Conservation (phyloP, 306 rosid genomes). For the Biancaea sappan region DNA sequence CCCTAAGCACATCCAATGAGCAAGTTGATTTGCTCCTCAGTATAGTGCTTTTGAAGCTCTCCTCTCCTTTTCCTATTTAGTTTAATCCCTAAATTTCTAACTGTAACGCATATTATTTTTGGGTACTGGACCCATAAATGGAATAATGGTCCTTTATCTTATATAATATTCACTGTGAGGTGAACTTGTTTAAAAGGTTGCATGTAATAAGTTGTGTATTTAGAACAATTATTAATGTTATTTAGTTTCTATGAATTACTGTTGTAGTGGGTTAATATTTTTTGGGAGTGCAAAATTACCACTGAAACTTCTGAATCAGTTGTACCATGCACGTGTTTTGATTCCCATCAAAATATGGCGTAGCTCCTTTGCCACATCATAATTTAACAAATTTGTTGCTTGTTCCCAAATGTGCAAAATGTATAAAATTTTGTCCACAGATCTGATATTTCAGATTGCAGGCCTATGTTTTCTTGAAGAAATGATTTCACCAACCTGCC, state of each 20-base stretch:
- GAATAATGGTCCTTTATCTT: background rate
- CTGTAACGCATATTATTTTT: background rate
- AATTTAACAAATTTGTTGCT: background rate
- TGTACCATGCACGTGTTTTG: background rate
- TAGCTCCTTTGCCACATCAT: background rate
- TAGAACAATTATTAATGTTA: background rate
- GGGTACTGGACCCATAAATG: background rate
- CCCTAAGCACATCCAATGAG: constrained; percentile 56
- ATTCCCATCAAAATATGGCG: background rate
- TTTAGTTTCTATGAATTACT: background rate
- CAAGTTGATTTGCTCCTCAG: background rate
- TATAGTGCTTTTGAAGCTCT: no score
- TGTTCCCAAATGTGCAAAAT: background rate
- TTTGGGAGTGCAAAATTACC: background rate
- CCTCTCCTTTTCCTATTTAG: background rate
- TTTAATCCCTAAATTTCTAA: background rate
- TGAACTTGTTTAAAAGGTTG: background rate
- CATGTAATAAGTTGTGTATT: background rate
- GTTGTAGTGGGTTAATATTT: constrained; percentile 1
- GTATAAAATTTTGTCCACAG: no score
- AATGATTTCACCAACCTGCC: background rate
- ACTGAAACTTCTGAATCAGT: background rate
- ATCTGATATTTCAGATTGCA: background rate
- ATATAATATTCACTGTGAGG: background rate
- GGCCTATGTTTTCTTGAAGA: background rate